phyloP scores from a whole-genome alignment of 2,329 filamentous ascomycete genomes.

The Gaeumannomyces tritici region DNA sequence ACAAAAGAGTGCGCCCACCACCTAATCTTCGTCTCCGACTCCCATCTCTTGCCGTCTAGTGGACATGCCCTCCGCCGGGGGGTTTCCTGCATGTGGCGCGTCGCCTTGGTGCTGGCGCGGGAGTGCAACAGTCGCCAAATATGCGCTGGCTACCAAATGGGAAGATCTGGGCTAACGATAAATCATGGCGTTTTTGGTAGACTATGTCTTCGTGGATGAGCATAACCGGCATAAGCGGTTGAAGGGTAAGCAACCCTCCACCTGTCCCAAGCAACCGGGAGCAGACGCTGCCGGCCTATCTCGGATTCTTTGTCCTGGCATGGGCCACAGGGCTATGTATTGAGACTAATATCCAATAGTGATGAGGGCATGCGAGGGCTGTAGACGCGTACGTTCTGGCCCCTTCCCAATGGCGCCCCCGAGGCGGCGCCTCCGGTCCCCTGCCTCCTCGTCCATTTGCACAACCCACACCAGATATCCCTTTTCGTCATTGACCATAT shows the following conservation, averaged over 20 bases:
- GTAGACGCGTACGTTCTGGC: background rate
- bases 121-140: background rate
- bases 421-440: background rate
- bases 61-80: slow-evolving; percentile 5
- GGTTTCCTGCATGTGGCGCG: background rate
- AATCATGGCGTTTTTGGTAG: slow-evolving; percentile 31
- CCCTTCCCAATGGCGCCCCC: background rate
- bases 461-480: background rate
- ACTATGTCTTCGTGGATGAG: slow-evolving; percentile 98
- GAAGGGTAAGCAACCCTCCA: slow-evolving; percentile 56
- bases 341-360: slow-evolving; percentile 41
- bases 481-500: background rate
- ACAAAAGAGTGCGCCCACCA: slow-evolving; percentile 62
- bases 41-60: background rate
- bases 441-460: background rate
- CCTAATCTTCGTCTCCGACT: background rate
- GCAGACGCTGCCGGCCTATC: slow-evolving; percentile 2
- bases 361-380: slow-evolving; percentile 69
- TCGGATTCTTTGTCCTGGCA: slow-evolving; percentile 9
- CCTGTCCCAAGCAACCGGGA: background rate
- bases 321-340: background rate
- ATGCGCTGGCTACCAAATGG: background rate
- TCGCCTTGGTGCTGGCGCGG: slow-evolving; percentile 2
- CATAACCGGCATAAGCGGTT: slow-evolving; percentile 96
- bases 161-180: background rate